Percentiles rank a stretch among this genome's conserved stretches.
Evolutionary conservation across 1,284 basidiomycete species (phyloP).

Genomic region (Pseudozyma hubeiensis): DNA sequence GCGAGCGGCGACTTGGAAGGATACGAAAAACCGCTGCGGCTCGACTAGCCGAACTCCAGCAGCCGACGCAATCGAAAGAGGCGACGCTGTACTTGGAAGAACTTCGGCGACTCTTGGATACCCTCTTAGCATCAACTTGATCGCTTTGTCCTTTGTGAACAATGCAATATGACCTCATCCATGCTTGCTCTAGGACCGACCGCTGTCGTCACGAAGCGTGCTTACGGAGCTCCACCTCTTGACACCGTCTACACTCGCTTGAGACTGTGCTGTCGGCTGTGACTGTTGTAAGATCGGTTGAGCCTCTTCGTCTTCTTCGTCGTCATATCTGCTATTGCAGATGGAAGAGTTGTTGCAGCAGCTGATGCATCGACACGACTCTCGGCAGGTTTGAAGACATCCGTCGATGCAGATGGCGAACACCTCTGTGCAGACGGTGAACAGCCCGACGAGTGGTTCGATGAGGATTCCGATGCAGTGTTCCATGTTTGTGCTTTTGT

Average conservation of each 20-base stretch:
- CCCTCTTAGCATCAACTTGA: not conserved
- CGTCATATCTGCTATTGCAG: constrained; percentile 14
- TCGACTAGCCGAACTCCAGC: constrained; percentile 16
- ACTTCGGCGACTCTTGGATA: constrained; percentile 16
- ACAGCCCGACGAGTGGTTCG: constrained; percentile 27
- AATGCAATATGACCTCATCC: not conserved
- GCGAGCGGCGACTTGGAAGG: constrained; percentile 5
- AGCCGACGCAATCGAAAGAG: constrained; percentile 18
- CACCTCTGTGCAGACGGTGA: constrained; percentile 35
- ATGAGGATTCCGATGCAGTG: constrained; percentile 29
- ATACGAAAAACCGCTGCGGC: constrained; percentile 9
- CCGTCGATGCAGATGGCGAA: constrained; percentile 38
- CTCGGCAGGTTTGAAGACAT: constrained; percentile 42
- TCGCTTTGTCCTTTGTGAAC: not conserved
- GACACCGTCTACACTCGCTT: constrained; percentile 7
- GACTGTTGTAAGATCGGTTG: constrained; percentile 21
- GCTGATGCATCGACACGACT: constrained; percentile 34
- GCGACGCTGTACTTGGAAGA: constrained; percentile 26
- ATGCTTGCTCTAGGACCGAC: constrained; percentile 2
- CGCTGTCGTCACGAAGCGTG: constrained; percentile 18
- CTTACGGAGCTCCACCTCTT: constrained; percentile 27
- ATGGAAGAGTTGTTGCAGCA: constrained; percentile 18
- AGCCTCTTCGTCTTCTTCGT: constrained; percentile 15
- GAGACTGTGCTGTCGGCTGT: constrained; percentile 16
- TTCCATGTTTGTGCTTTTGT: constrained; percentile 13